Conservation (phyloP, 2,329 filamentous ascomycete genomes). For the Clonostachys chloroleuca region DNA sequence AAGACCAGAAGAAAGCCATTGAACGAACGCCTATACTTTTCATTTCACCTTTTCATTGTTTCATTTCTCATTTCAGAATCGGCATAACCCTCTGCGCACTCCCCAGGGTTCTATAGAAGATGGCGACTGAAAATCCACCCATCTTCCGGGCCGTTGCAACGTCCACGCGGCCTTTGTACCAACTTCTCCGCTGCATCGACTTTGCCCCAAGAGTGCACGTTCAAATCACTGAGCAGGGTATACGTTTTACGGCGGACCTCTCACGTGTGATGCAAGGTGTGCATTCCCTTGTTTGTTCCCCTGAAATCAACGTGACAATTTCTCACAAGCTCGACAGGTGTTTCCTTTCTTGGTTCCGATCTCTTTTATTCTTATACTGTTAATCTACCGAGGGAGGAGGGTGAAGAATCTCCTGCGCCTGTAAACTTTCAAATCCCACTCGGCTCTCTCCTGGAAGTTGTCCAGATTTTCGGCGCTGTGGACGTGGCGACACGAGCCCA, state of each 20-base stretch:
- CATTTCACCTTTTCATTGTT: constrained; percentile 1
- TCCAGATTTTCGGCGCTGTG: constrained; percentile 92
- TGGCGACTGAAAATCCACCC: constrained; percentile 32
- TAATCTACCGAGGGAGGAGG: constrained; percentile 37
- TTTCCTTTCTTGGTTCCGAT: constrained; percentile 78
- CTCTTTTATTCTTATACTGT: constrained; percentile 86
- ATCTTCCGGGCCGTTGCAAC: constrained; percentile 74
- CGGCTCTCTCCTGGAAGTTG: constrained; percentile 80
- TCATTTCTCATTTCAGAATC: no score
- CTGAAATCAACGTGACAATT: constrained; percentile 2
- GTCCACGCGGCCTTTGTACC: constrained; percentile 72
- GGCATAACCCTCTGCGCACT: no score
- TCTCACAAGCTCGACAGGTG: constrained; percentile 14
- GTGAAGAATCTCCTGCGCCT: constrained; percentile 35
- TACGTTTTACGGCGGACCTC: constrained; percentile 86
- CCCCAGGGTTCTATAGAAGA: constrained; percentile 7
- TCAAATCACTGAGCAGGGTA: constrained; percentile 78
- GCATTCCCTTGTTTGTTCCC: constrained; percentile 6
- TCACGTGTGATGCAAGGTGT: constrained; percentile 86
- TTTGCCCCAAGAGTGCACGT: constrained; percentile 55
- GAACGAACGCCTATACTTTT: constrained; percentile 15
- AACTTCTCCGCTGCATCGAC: constrained; percentile 53
- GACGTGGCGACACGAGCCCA: constrained; percentile 56
- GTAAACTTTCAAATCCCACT: constrained; percentile 85
- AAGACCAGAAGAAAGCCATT: constrained; percentile 22